A percentile compares a stretch with the other conserved stretches of the same genome.
Conservation (phyloP, 139 green algal genomes). For the Auxenochlorella pyrenoidosa region DNA sequence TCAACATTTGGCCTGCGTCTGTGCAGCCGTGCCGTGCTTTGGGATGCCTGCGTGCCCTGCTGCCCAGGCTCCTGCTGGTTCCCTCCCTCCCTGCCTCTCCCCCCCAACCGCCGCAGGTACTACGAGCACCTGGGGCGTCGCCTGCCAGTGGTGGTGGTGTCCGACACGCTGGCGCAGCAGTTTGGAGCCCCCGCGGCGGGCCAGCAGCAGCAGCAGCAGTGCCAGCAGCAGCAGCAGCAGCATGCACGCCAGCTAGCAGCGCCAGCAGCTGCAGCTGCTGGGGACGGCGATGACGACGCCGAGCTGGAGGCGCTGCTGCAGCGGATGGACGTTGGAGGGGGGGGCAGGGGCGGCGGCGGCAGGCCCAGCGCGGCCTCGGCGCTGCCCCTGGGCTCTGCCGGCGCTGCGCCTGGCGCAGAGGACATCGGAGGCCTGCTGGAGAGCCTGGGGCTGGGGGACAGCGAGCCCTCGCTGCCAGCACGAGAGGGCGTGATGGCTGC, state of each 20-base stretch:
- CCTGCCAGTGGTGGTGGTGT: slow-evolving; percentile 55
- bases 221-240: slow-evolving; percentile 15
- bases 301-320: slow-evolving; percentile 35
- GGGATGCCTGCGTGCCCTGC: too few relatives aligned
- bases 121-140: slow-evolving; percentile 54
- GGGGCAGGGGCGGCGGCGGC: background rate
- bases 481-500: background rate
- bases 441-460: background rate
- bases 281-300: background rate
- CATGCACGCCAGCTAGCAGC: background rate
- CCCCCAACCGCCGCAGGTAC: slow-evolving; percentile 12
- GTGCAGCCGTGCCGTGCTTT: too few relatives aligned
- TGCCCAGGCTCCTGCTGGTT: too few relatives aligned
- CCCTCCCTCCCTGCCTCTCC: too few relatives aligned
- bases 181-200: background rate
- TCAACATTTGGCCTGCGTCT: too few relatives aligned
- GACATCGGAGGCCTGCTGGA: slow-evolving; percentile 18
- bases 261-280: background rate
- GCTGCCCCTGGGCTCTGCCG: background rate
- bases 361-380: background rate
- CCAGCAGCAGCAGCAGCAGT: background rate
- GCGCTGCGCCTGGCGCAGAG: background rate
- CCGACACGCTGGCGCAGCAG: slow-evolving; percentile 28
- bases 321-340: slow-evolving; percentile 15
- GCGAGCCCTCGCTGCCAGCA: background rate